Base-by-base conservation (phyloP, 2,329 filamentous ascomycete species). In the Hirsutella minnesotensis region DNA sequence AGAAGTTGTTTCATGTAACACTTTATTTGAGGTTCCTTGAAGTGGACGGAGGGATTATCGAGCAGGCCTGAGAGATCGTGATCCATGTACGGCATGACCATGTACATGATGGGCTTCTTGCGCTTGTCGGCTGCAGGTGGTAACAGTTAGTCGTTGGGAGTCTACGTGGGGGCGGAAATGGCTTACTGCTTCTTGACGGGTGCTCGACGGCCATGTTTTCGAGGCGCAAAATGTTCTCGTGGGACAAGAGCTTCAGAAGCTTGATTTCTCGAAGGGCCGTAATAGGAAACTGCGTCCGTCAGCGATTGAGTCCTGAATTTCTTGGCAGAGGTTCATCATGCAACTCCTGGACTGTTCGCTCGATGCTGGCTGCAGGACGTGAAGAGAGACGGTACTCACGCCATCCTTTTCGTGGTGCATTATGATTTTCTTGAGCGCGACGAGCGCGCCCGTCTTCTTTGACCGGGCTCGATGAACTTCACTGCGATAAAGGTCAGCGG, bases 331-430 rank as follows among this genome's bases (percentile, higher is more conserved):
- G n/a, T n/a, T n/a, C n/a, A n/a, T n/a, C n/a, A n/a, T n/a, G n/a
- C n/a, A n/a, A n/a, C n/a, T n/a, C n/a, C n/a, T n/a, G n/a, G n/a
- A n/a, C n/a, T n/a, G n/a, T n/a, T n/a, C n/a, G n/a, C n/a, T n/a
- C n/a, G n/a, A n/a, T n/a, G n/a, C n/a, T n/a, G n/a, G n/a, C n/a
- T n/a, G n/a, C n/a, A n/a, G n/a, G n/a, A n/a, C n/a, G n/a, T n/a
- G n/a, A n/a, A n/a, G n/a, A n/a, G n/a, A n/a, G n/a, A n/a, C n/a
- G n/a, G 16, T 3, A 66, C 79, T 54, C 65, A 86, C 81, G 40
- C 92, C 92, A 64, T 98, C 92, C 62, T 95, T 96, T 68, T 98
- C 92, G 62, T 96, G 94, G 62, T 96, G 92, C 86, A 96, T 95
- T 51, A 98, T 79, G 51, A 98, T 98, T 73, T 96, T 96, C 70